phyloP scores from a whole-genome alignment of 2,329 filamentous ascomycete species.

The Chaetothyriales sp. region DNA sequence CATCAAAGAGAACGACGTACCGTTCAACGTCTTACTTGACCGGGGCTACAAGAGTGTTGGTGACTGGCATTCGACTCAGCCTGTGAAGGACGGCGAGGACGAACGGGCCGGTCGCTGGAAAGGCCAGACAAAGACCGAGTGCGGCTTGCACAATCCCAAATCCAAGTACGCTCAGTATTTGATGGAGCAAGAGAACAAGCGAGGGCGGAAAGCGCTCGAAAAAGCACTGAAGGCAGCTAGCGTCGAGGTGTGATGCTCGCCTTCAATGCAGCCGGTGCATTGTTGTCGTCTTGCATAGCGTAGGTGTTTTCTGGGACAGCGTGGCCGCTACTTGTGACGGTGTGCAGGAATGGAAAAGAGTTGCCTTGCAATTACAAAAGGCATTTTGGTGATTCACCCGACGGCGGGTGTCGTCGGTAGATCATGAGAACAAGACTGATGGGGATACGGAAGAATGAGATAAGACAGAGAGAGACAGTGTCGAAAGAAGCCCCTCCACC shows the following conservation, averaged over 20 bases:
- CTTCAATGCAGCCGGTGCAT: background rate
- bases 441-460: background rate
- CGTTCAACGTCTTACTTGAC: constrained; percentile 85
- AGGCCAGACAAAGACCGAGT: constrained; percentile 90
- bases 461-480: background rate
- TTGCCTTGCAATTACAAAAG: background rate
- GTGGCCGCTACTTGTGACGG: background rate
- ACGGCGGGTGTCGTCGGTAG: background rate
- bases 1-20: constrained; percentile 71
- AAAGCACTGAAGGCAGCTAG: constrained; percentile 26
- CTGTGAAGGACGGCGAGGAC: constrained; percentile 81
- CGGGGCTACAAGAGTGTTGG: constrained; percentile 95
- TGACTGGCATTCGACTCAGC: constrained; percentile 94
- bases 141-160: constrained; percentile 96
- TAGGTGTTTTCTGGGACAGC: constrained; percentile 9
- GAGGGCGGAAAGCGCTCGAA: constrained; percentile 42
- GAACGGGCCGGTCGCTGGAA: constrained; percentile 96
- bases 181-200: constrained; percentile 56
- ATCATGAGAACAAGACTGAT: background rate
- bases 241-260: constrained; percentile 3
- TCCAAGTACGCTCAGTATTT: constrained; percentile 83
- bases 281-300: constrained; percentile 12
- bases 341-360: background rate
- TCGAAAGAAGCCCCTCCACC: too few species aligned
- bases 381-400: background rate